Evolutionary conservation across 1,284 basidiomycete genomes (phyloP).

Genomic region (Trichosporon faecale): DNA sequence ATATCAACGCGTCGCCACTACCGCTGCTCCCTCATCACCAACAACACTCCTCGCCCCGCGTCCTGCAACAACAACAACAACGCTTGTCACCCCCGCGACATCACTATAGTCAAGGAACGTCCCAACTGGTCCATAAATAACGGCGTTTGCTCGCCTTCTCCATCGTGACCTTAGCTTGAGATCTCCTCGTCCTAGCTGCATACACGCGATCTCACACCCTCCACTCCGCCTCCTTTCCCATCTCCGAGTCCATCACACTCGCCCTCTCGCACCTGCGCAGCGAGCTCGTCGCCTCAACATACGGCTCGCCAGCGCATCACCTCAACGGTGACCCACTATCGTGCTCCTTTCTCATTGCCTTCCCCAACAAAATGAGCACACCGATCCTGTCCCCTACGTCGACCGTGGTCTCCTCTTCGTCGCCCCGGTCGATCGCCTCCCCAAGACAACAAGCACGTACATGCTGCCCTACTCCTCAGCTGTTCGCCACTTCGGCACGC

Average conservation of each 20-base stretch:
- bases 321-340: neutral
- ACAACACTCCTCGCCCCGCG: neutral
- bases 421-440: neutral
- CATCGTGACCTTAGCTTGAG: neutral
- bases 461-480: neutral
- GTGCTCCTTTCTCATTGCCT: neutral
- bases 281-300: neutral
- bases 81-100: neutral
- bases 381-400: neutral
- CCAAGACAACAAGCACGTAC: neutral
- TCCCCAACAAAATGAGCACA: neutral
- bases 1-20: constrained; percentile 1
- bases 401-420: constrained; percentile 1
- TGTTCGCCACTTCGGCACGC: neutral
- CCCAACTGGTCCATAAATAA: neutral
- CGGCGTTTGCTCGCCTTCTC: neutral
- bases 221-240: neutral
- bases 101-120: neutral
- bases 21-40: neutral
- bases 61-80: neutral
- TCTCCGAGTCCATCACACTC: neutral
- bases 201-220: neutral
- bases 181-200: neutral
- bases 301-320: neutral
- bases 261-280: neutral